These are phyloP conservation scores for Phytophthora capsici DNA, from an alignment of 352 stramenopile species.

Conservation along the genomic window DNA sequence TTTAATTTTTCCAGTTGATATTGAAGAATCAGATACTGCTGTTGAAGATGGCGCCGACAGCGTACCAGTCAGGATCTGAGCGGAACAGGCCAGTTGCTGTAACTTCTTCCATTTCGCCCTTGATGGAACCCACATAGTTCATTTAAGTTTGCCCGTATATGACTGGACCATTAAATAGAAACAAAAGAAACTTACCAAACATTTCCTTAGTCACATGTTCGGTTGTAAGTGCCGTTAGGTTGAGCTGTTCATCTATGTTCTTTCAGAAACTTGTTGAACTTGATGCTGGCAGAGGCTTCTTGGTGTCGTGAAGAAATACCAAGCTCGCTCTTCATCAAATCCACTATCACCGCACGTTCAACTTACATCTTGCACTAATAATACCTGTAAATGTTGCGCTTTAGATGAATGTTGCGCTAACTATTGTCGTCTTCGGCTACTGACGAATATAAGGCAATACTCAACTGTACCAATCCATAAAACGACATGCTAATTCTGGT, in stretches of 20 bases:
- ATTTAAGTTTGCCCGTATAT: constrained; percentile 18
- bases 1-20: constrained; percentile 16
- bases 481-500: no score
- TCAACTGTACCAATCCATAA: no score
- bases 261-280: constrained; percentile 1
- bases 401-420: no score
- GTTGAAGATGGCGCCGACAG: constrained; percentile 1
- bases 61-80: constrained; percentile 7
- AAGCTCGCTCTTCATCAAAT: no score
- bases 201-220: constrained; percentile 8
- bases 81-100: constrained; percentile 6
- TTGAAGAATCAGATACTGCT: constrained; percentile 9
- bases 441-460: no score
- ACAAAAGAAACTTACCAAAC: constrained; percentile 4
- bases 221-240: background rate
- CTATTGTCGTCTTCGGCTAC: no score
- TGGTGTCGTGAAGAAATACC: background rate
- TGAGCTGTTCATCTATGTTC: background rate
- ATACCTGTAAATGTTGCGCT: no score
- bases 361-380: no score
- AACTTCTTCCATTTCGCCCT: background rate
- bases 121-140: constrained; percentile 12
- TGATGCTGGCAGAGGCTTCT: constrained; percentile 3
- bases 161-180: constrained; percentile 2
- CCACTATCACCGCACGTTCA: no score